Conservation (phyloP, 495 filamentous ascomycete species). For the Thermothielavioides terrestris region DNA sequence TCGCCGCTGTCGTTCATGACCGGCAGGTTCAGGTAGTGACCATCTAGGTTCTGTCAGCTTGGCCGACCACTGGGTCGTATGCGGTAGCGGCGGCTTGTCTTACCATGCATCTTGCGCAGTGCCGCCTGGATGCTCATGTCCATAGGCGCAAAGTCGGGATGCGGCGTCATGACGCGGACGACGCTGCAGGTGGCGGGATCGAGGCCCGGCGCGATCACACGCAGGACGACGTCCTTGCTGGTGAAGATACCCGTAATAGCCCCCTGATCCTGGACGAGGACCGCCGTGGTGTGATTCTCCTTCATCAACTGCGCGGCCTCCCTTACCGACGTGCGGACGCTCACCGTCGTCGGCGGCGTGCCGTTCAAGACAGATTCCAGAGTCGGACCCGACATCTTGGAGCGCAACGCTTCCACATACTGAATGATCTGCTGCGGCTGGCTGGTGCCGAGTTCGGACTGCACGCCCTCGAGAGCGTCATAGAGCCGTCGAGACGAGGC, state of each 20-base stretch:
- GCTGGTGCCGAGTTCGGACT: conserved; percentile 90
- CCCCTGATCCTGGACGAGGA: conserved; percentile 93
- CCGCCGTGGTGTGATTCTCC: conserved; percentile 94
- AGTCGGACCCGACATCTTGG: conserved; percentile 97
- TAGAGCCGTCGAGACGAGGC: conserved; percentile 93
- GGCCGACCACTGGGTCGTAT: no score
- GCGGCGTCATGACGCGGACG: conserved; percentile 96
- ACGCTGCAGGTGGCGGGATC: conserved; percentile 95
- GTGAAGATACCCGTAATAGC: conserved; percentile 99
- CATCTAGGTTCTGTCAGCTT: conserved; percentile 51
- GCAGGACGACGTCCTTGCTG: conserved; percentile 96
- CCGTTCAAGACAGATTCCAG: conserved; percentile 91
- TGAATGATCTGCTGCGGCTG: conserved; percentile 98
- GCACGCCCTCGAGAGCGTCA: conserved; percentile 96
- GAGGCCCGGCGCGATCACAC: conserved; percentile 93
- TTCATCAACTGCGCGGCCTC: conserved; percentile 94
- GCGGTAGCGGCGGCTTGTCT: no score
- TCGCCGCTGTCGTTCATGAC: conserved; percentile 97
- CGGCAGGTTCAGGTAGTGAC: conserved; percentile 93
- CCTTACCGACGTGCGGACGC: conserved; percentile 88
- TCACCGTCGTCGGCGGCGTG: conserved; percentile 85
- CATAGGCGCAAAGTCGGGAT: conserved; percentile 95
- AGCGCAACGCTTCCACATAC: conserved; percentile 89
- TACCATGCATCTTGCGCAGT: conserved; percentile 97
- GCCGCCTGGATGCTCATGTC: conserved; percentile 99